These are phyloP conservation scores for Catunica adiposa DNA, from an alignment of 2,329 filamentous ascomycete genomes.

Conservation along the genomic window DNA sequence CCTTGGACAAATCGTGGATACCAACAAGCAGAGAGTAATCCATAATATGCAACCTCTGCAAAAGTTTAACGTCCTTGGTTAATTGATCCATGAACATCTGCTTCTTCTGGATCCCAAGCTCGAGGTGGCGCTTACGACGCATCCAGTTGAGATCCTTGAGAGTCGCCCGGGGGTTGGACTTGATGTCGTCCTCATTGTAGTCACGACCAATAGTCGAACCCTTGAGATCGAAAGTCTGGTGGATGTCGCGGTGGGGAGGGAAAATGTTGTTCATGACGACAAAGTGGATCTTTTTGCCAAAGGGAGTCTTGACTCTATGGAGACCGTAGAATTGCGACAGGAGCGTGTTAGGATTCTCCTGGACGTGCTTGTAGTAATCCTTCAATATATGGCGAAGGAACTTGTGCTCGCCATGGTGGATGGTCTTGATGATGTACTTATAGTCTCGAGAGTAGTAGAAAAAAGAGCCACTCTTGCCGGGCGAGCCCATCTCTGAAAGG, in stretches of 20 bases:
- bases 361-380: conserved; percentile 88
- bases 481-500: conserved; percentile 86
- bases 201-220: conserved; percentile 89
- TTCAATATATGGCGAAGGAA: conserved; percentile 69
- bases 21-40: conserved; percentile 93
- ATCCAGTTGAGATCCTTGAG: conserved; percentile 97
- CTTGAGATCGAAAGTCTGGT: conserved; percentile 92
- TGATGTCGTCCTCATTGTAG: conserved; percentile 73
- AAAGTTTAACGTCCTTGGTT: conserved; percentile 65
- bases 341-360: conserved; percentile 85
- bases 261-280: conserved; percentile 99
- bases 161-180: conserved; percentile 78
- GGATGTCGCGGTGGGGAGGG: conserved; percentile 90
- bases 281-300: conserved; percentile 96
- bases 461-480: conserved; percentile 96
- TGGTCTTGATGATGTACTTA: conserved; percentile 99
- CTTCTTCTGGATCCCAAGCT: conserved; percentile 81
- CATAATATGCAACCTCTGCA: conserved; percentile 91
- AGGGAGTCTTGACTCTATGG: conserved; percentile 94
- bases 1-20: conserved; percentile 76
- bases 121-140: conserved; percentile 65
- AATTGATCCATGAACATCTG: conserved; percentile 78
- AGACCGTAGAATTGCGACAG: conserved; percentile 96
- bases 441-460: conserved; percentile 99
- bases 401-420: conserved; percentile 87